Evolutionary conservation across 495 filamentous ascomycete genomes (phyloP).

Genomic region (Penicillium verhagenii): DNA sequence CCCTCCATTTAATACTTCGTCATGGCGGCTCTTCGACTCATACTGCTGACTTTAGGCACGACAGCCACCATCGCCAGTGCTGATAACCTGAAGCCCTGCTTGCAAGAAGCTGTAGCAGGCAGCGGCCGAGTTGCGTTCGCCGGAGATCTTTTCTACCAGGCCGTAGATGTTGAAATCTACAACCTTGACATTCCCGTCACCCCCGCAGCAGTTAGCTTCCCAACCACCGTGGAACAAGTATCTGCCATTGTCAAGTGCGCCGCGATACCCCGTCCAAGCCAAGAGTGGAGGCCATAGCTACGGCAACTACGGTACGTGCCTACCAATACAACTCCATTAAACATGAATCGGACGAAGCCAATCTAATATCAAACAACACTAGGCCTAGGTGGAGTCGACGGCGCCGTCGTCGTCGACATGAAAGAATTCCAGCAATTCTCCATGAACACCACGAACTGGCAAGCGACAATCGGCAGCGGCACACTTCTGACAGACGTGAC

Average conservation of each 20-base stretch:
- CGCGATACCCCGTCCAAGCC: constrained; percentile 59
- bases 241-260: constrained; percentile 59
- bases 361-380: constrained; percentile 42
- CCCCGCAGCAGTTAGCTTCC: constrained; percentile 61
- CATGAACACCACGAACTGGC: constrained; percentile 51
- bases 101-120: constrained; percentile 10
- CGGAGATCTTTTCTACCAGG: constrained; percentile 17
- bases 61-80: background rate
- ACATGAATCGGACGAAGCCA: background rate
- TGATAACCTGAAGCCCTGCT: constrained; percentile 12
- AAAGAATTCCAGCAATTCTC: constrained; percentile 47
- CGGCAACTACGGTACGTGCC: constrained; percentile 47
- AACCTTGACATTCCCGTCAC: constrained; percentile 60
- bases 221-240: constrained; percentile 54
- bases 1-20: background rate
- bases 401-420: constrained; percentile 41
- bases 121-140: constrained; percentile 14
- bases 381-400: constrained; percentile 46
- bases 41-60: constrained; percentile 3
- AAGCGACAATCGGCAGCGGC: constrained; percentile 67
- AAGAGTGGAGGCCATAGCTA: constrained; percentile 72
- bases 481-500: constrained; percentile 61
- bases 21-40: constrained; percentile 2
- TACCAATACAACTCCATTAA: background rate
- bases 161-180: constrained; percentile 33